phyloP scores from a whole-genome alignment of 2,329 filamentous ascomycete genomes.

The Monilinia fructicola region DNA sequence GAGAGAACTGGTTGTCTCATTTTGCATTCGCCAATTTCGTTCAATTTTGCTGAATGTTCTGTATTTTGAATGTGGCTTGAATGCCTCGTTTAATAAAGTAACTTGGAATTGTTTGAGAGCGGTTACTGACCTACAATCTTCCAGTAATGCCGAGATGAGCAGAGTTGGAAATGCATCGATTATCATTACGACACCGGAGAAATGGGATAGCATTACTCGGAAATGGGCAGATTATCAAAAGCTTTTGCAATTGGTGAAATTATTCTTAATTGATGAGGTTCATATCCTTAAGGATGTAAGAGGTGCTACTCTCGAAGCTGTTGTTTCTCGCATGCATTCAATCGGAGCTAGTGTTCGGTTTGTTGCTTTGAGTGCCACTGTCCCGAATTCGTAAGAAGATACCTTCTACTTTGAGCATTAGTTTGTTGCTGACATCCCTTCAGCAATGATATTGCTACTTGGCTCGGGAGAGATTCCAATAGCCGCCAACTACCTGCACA shows the following conservation, averaged over 20 bases:
- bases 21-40: background rate
- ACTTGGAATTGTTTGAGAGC: background rate
- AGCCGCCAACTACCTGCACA: constrained; percentile 63
- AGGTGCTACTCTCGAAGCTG: constrained; percentile 77
- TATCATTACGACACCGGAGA: constrained; percentile 85
- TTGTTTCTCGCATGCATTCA: constrained; percentile 85
- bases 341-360: constrained; percentile 75
- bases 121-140: background rate
- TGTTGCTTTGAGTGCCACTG: constrained; percentile 77
- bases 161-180: constrained; percentile 73
- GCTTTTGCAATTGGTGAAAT: constrained; percentile 70
- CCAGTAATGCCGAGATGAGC: constrained; percentile 60
- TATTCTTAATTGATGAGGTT: constrained; percentile 85
- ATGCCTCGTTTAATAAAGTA: background rate
- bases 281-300: constrained; percentile 80
- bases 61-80: background rate
- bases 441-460: constrained; percentile 68
- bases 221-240: constrained; percentile 81
- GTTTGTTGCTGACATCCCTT: background rate
- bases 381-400: constrained; percentile 63
- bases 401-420: too few species aligned
- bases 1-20: background rate
- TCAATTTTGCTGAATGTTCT: background rate
- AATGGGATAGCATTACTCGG: constrained; percentile 86
- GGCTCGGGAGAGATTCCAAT: constrained; percentile 68